A percentile compares a stretch with the other conserved stretches of the same genome.
Conservation (phyloP, 345 rosid species). For the Barbarea vulgaris region DNA sequence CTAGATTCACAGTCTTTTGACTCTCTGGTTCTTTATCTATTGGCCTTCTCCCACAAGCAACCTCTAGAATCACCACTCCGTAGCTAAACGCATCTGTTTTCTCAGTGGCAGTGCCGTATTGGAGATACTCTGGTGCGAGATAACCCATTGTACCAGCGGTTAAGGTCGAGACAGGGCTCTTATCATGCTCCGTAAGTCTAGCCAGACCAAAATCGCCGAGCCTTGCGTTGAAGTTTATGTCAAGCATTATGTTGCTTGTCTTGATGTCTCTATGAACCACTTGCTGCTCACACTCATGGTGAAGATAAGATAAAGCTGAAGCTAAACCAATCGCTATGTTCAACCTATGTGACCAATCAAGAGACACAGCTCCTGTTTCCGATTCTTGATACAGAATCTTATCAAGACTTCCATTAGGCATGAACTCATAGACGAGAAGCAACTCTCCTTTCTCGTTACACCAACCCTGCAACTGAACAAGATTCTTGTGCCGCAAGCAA, state of each 20-base stretch:
- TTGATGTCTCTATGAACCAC: constrained; percentile 94
- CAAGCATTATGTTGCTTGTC: constrained; percentile 90
- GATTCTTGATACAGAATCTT: constrained; percentile 67
- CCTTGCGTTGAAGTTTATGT: constrained; percentile 77
- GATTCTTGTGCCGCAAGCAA: constrained; percentile 90
- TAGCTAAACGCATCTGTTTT: constrained; percentile 88
- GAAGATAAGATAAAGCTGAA: constrained; percentile 75
- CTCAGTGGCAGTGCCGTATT: constrained; percentile 87
- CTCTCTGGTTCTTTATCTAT: constrained; percentile 66
- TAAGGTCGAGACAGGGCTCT: constrained; percentile 90
- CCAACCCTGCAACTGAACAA: constrained; percentile 91
- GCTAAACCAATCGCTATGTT: constrained; percentile 82
- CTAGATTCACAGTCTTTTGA: constrained; percentile 81
- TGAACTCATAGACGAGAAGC: constrained; percentile 90
- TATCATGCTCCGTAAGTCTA: constrained; percentile 87
- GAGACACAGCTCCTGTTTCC: constrained; percentile 39
- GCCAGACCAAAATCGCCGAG: constrained; percentile 95
- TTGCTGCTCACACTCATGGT: constrained; percentile 94
- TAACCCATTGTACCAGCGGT: constrained; percentile 99
- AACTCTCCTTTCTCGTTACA: constrained; percentile 84
- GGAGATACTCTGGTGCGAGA: constrained; percentile 96
- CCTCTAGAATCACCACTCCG: constrained; percentile 86
- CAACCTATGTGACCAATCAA: constrained; percentile 72
- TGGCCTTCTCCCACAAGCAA: constrained; percentile 92
- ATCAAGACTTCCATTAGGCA: constrained; percentile 94